Evolutionary conservation across 169 alveolate species (phyloP), one percentile per base, ranked within the genome.

Genomic region (Amoebophrya sp.): DNA sequence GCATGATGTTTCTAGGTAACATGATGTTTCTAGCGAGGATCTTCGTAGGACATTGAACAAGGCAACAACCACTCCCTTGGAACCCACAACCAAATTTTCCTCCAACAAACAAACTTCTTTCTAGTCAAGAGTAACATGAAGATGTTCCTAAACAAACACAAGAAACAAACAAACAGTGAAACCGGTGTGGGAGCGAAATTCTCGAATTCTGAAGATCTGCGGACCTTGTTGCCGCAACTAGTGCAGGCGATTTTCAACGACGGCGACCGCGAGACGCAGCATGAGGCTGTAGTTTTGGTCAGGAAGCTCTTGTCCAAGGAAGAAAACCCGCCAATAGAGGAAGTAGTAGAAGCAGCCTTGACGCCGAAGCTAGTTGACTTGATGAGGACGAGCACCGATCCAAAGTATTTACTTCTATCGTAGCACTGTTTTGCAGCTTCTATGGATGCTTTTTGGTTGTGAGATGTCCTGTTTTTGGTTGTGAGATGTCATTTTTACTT

Each of bases 231-330:
- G 36, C 83, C 83, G 26, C 2, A 36, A 65, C 33, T 65, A 26
- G 83, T 36, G 83, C 39, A 6, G 36, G 83, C 83, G 83, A 65
- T 65, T 26, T 65, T 65, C 26, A 65, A 65, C 83, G 83, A 65
- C 83, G 33, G 83, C 83, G 83, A 65, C 83, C 33, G 33, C 33
- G 83, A 65, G 83, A 65, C 83, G 2, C 83, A 65, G 83, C 83
- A 26, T 36, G 83, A 65, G 26, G 83, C 83, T 29, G 83, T 65
- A 36, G n/a, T 65, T 12, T 29, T 65, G 36, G 83, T 65, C 83
- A 6, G 83, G n/a, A 65, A 65, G n/a, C 83, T 65, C 33, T 26
- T 65, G 83, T 65, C 83, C 3, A 65, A 65, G 83, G 83, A 65
- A 26, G 83, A 65, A 26, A 36, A 29, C 39, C 83, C 83, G n/a